phyloP scores from a whole-genome alignment of 768 basidiomycete genomes.

The Basidioascus undulatus region DNA sequence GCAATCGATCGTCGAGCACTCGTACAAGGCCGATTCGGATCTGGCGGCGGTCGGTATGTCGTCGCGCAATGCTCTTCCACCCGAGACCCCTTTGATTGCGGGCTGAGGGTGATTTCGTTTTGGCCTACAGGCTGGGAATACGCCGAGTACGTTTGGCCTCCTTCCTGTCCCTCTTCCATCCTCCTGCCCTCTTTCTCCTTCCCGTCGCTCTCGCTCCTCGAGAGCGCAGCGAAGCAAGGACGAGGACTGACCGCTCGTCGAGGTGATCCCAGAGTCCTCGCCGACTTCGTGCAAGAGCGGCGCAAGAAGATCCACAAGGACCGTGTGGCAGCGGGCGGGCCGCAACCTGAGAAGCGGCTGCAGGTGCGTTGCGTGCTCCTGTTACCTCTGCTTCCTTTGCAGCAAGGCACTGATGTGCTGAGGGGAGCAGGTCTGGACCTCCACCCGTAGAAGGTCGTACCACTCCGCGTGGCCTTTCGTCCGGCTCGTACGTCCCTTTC shows the following conservation, averaged over 20 bases:
- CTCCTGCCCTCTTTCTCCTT: neutral
- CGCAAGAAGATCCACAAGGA: too few species aligned
- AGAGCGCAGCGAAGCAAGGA: too few species aligned
- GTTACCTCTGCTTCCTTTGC: neutral
- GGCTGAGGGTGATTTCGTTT: constrained; percentile 15
- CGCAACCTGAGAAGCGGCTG: too few species aligned
- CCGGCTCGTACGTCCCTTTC: constrained; percentile 16
- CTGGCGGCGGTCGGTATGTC: constrained; percentile 78
- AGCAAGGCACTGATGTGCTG: neutral
- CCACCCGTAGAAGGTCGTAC: constrained; percentile 69
- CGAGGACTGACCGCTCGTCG: too few species aligned
- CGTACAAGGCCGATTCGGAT: constrained; percentile 94
- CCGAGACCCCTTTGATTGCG: too few species aligned
- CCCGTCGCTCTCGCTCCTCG: neutral
- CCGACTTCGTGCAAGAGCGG: too few species aligned
- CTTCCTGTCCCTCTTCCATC: too few species aligned
- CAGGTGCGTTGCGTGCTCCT: neutral
- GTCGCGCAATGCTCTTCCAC: too few species aligned
- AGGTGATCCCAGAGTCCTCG: too few species aligned
- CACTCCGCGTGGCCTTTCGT: constrained; percentile 83
- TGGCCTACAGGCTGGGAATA: too few species aligned
- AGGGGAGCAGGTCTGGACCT: constrained; percentile 78
- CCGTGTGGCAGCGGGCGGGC: too few species aligned
- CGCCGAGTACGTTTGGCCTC: too few species aligned
- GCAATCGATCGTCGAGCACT: constrained; percentile 95